Base-by-base conservation (phyloP, 495 filamentous ascomycete species). In the Pseudomonodictys pantanalensis region DNA sequence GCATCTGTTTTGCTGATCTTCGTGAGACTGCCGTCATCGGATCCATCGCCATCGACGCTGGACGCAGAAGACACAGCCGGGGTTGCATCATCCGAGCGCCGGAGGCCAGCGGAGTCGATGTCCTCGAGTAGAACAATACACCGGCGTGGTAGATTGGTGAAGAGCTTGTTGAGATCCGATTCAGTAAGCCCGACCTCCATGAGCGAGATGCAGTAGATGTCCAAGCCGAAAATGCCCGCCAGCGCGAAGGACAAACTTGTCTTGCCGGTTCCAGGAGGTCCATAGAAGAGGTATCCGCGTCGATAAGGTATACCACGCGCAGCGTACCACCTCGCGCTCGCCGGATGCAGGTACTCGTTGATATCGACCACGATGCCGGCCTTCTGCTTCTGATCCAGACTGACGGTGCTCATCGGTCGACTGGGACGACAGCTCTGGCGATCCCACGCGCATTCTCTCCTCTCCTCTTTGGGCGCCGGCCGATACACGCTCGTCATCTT, bases 271-370 rank as follows among this genome's bases (percentile, higher is more conserved):
- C 73, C 73, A 1, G 73, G 73, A 12, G 71, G 67, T 1, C 73
- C 73, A 49, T 72, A 64, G 48, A 76, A 76, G 22, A 76, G 67
- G 57, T 75, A 75, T 12, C 73, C 73, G 1, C 73, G 58, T n/a
- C 73, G 60, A 44, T 76, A 76, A 0, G 73, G 73, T 12, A 76
- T 73, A 15, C 73, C 90, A 0, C 89, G 79, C 46, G 85, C 84
- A 0, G 86, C 83, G 62, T 93, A 93, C 91, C 90, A 96, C 12
- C 71, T 68, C 45, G 71, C 71, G 1, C 86, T 91, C 1, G 78
- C 75, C 0, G 88, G 85, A 55, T 90, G 85, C 6, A 96, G 75
- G 65, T 92, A 97, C 65, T 96, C 91, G 71, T 91, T 90, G 69
- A 96, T 89, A 70, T 97, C 92, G 15, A 77, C 72, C 28, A 95